Base-by-base conservation (phyloP, 805 yeast genomes). In the Metschnikowia vanudenii region DNA sequence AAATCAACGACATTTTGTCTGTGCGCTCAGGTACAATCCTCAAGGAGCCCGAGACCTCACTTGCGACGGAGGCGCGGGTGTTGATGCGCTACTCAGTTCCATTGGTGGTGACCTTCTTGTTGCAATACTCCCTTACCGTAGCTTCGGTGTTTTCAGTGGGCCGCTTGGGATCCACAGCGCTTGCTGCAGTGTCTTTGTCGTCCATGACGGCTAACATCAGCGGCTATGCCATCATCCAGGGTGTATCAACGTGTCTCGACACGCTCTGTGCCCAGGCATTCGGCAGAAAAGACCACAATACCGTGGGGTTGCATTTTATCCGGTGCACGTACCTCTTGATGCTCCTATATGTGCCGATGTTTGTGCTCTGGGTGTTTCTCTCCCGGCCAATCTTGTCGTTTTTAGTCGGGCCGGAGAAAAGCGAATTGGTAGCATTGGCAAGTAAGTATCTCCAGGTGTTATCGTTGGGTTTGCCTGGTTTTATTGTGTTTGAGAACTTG, bases 101-200 rank as follows among this genome's bases (percentile, higher is more conserved):
- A 0, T 64, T 85, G 55, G 72, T 84, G 16, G 66, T 82, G 41
- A 85, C 92, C 0, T 85, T 85, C 55, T 60, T 85, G 22, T 64
- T 85, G 49, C 90, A 85, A 60, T 82, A 84, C 60, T 84, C 90
- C 0, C 69, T 85, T 39, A 82, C 88, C 3, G 83, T 86, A 41
- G 88, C 90, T 13, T 82, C 88, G 0, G 86, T 85, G 29, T 85
- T 86, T 60, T 81, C 86, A 2, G 91, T 85, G 26, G 90, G 92
- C 9, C 79, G 82, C 53, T 72, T 86, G 43, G 91, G 92, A 2
- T 77, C 80, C 31, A 73, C 75, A 19, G 89, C 84, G 54, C 69
- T 86, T 40, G 92, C 90, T 13, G 92, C 89, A 28, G 85, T 84
- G 6, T 80, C 89, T 13, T 66, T 86, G 40, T 84, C 87, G 14